Evolutionary conservation across 1,284 basidiomycete species (phyloP).

Genomic region (Apiotrichum akiyoshidainum): DNA sequence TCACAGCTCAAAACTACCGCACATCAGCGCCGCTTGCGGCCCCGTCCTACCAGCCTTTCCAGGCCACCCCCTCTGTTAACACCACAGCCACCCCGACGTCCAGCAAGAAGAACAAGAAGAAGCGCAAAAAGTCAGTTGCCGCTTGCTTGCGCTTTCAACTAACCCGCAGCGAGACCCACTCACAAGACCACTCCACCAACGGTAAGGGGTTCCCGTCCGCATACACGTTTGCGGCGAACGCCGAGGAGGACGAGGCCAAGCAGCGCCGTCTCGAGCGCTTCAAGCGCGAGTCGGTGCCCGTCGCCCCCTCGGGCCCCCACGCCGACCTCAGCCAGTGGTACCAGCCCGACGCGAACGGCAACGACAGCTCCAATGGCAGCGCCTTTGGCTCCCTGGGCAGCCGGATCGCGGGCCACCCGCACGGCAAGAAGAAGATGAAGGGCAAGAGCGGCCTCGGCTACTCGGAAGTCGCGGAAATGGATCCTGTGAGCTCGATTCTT

Average conservation of each 20-base stretch:
- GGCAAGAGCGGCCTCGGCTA: conserved; percentile 39
- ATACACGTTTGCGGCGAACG: conserved; percentile 21
- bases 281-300: conserved; percentile 15
- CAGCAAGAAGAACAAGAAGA: conserved; percentile 30
- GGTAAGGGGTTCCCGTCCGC: conserved; percentile 16
- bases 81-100: conserved; percentile 1
- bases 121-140: conserved; percentile 38
- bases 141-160: not conserved
- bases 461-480: conserved; percentile 43
- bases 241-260: conserved; percentile 41
- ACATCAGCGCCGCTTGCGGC: conserved; percentile 11
- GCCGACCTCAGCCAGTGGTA: conserved; percentile 28
- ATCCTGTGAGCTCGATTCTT: conserved; percentile 50
- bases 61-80: not conserved
- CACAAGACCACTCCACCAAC: not conserved
- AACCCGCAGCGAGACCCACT: conserved; percentile 10
- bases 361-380: not conserved
- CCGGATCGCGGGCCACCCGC: conserved; percentile 14
- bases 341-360: conserved; percentile 17
- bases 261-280: conserved; percentile 42
- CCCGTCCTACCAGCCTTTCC: not conserved
- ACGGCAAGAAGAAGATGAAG: conserved; percentile 41
- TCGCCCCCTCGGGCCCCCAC: not conserved
- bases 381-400: conserved; percentile 8
- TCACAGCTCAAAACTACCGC: conserved; percentile 36